Evolutionary conservation across 768 basidiomycete genomes (phyloP).

Genomic region (Tephrocybe sp.): DNA sequence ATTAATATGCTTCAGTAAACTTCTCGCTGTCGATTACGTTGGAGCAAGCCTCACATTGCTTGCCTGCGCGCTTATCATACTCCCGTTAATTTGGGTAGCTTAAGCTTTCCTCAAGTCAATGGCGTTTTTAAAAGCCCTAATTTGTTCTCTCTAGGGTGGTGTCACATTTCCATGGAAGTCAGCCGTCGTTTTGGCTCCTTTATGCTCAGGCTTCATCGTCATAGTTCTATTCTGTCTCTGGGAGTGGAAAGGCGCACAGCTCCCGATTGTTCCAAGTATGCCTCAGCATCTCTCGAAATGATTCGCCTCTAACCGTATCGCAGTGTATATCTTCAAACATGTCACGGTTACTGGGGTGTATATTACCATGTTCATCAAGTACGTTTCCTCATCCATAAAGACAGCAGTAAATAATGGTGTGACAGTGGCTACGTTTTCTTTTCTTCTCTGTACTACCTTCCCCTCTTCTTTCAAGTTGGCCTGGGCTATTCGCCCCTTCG

Average conservation of each 20-base stretch:
- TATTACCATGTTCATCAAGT: constrained; percentile 69
- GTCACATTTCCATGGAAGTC: constrained; percentile 72
- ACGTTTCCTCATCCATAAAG: constrained; percentile 12
- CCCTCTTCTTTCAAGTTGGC: constrained; percentile 74
- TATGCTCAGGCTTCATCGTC: constrained; percentile 53
- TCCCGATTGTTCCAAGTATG: constrained; percentile 74
- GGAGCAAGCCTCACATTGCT: constrained; percentile 57
- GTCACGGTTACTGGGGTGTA: constrained; percentile 66
- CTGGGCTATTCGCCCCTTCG: constrained; percentile 64
- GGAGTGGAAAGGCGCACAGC: constrained; percentile 67
- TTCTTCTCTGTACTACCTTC: constrained; percentile 67
- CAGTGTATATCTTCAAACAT: constrained; percentile 73
- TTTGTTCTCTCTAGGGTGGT: constrained; percentile 55
- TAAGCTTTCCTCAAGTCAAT: not conserved
- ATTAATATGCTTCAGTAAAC: constrained; percentile 41
- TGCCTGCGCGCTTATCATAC: constrained; percentile 59
- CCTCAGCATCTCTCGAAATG: not conserved
- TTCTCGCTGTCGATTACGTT: constrained; percentile 61
- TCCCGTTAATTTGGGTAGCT: constrained; percentile 71
- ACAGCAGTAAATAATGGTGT: constrained; percentile 1
- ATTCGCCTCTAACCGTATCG: not conserved
- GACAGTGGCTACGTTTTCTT: constrained; percentile 57
- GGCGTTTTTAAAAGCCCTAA: not conserved
- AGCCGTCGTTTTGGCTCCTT: constrained; percentile 56
- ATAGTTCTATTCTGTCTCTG: constrained; percentile 60